These are phyloP conservation scores for Hymenoscyphus salicellus DNA, from an alignment of 2,329 filamentous ascomycete genomes.

Conservation along the genomic window DNA sequence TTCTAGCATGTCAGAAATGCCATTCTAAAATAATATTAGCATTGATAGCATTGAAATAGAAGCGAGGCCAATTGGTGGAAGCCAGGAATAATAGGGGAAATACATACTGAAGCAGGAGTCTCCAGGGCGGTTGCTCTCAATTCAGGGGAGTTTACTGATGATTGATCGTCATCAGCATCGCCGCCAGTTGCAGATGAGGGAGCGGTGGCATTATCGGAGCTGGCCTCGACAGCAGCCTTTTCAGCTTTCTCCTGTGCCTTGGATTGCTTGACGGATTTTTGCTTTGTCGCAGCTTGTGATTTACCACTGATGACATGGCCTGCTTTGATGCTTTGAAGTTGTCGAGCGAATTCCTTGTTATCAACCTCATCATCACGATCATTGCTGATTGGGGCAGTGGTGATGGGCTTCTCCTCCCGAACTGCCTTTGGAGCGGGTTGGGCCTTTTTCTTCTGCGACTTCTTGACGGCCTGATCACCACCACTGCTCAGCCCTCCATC, in stretches of 20 bases:
- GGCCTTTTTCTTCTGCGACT: constrained; percentile 28
- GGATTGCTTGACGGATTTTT: constrained; percentile 67
- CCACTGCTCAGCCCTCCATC: constrained; percentile 26
- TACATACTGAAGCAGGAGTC: constrained; percentile 31
- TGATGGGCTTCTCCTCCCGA: constrained; percentile 11
- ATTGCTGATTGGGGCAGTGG: constrained; percentile 14
- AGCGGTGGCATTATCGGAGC: constrained; percentile 49
- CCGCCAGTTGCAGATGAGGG: constrained; percentile 69
- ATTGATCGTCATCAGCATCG: constrained; percentile 79
- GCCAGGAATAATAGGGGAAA: not conserved
- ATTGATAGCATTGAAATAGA: not conserved
- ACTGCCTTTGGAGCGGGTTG: constrained; percentile 13
- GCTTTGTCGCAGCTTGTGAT: constrained; percentile 43
- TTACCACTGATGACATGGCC: constrained; percentile 57
- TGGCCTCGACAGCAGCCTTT: constrained; percentile 44
- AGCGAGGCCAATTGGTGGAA: no score
- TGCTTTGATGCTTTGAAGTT: constrained; percentile 67
- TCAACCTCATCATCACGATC: constrained; percentile 53
- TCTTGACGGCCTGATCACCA: constrained; percentile 26
- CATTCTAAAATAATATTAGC: constrained; percentile 34
- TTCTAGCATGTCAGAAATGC: constrained; percentile 91
- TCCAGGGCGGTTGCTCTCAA: constrained; percentile 50
- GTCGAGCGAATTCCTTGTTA: constrained; percentile 73
- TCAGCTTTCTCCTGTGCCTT: constrained; percentile 52
- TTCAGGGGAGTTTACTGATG: constrained; percentile 65